Evolutionary conservation across 140 eudicot genomes (phyloP), one percentile per base, ranked within the genome.

Genomic region (Stevia rebaudiana): DNA sequence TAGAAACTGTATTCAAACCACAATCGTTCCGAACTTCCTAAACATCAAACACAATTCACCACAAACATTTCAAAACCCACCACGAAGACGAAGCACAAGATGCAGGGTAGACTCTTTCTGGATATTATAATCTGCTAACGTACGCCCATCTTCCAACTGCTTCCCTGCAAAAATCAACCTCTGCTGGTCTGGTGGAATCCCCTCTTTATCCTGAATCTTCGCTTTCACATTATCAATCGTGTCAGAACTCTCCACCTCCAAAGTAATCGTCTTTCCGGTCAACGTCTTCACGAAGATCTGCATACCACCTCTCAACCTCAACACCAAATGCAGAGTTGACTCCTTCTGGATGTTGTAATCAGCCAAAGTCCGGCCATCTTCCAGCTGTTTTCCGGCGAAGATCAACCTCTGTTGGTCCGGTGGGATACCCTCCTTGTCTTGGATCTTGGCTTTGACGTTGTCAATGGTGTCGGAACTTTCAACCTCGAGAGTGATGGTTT

Each of bases 361-460:
- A 0, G 65, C 65, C 0, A 58, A 1, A 4, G 65, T 58, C 0
- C 47, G 16, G 0, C 65, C 65, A 1, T 58, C 65, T 12, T 58
- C 65, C 1, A 65, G 6, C 13, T 65, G 70, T 3, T 65, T 65
- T 0, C 70, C 70, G 1, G 70, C 70, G 3, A 65, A 65, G 47
- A 65, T 65, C 21, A 65, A 3, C 11, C 70, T 6, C 59, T 65
- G 70, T 22, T 65, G 70, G 60, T 65, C 70, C 5, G 70, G 70
- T 5, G 70, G 70, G 48, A 65, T 65, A 0, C 70, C 70, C 8
- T 65, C 70, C 59, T 65, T 65, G 47, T 65, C 70, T 5, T 65
- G 70, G 10, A 65, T 65, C 35, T 65, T 65, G 0, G 70, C 70
- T 9, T 65, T 65, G 0, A 65, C 60, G n/a, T 65, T 65, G 9